Conservation (phyloP, 1,139 yeast species). For the Blastobotrys petasosporus region DNA sequence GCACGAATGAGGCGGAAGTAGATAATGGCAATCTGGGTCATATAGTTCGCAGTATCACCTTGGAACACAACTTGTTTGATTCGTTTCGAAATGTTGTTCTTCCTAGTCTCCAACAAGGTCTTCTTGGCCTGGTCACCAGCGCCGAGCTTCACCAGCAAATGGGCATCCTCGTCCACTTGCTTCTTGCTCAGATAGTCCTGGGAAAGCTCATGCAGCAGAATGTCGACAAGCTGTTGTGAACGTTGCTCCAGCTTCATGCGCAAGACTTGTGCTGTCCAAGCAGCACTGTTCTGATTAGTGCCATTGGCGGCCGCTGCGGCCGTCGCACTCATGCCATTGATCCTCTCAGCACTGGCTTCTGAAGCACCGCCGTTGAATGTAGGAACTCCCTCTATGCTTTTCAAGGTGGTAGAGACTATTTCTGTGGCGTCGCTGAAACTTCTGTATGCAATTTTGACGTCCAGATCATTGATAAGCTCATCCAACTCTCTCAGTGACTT, state of each 20-base stretch:
- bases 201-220: conserved; percentile 31
- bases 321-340: conserved; percentile 14
- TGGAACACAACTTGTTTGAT: conserved; percentile 46
- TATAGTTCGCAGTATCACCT: conserved; percentile 51
- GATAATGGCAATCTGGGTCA: conserved; percentile 55
- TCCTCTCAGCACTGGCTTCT: conserved; percentile 14
- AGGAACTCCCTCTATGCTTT: not conserved
- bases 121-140: conserved; percentile 44
- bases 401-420: conserved; percentile 34
- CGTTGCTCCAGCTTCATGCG: conserved; percentile 29
- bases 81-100: conserved; percentile 41
- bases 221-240: conserved; percentile 24
- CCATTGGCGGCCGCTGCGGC: conserved; percentile 17
- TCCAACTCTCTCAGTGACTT: conserved; percentile 47
- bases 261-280: conserved; percentile 10
- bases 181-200: conserved; percentile 33
- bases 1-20: conserved; percentile 49
- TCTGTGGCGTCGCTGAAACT: conserved; percentile 52
- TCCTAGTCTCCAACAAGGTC: conserved; percentile 43
- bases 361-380: too few species aligned
- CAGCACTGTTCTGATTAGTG: conserved; percentile 7
- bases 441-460: conserved; percentile 58
- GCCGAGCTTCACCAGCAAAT: conserved; percentile 39
- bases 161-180: conserved; percentile 31
- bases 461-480: conserved; percentile 60